phyloP scores from a whole-genome alignment of 2,329 filamentous ascomycete genomes.

The Sordariomycetes sp. region DNA sequence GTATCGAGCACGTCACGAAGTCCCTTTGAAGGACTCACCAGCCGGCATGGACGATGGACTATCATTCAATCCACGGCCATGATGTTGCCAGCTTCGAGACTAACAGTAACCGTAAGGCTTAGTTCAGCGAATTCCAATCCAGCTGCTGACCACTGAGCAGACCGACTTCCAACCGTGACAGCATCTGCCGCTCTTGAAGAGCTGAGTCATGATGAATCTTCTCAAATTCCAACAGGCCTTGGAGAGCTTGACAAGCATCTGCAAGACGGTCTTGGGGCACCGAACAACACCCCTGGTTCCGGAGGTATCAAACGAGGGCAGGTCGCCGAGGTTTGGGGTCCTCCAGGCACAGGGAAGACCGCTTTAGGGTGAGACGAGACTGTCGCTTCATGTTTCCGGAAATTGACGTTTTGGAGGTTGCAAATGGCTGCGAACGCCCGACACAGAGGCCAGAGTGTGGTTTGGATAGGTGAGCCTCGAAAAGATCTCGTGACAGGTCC shows the following conservation, averaged over 20 bases:
- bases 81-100: slow-evolving; percentile 54
- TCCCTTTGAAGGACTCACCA: no score
- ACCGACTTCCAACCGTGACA: slow-evolving; percentile 68
- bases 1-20: no score
- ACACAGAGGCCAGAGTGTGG: slow-evolving; percentile 49
- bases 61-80: slow-evolving; percentile 48
- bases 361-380: slow-evolving; percentile 70
- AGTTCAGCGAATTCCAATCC: slow-evolving; percentile 6
- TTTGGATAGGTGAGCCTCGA: slow-evolving; percentile 69
- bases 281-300: slow-evolving; percentile 7
- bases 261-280: slow-evolving; percentile 6
- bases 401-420: slow-evolving; percentile 42
- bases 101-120: slow-evolving; percentile 36
- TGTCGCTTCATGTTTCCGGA: no score
- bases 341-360: slow-evolving; percentile 79
- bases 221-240: slow-evolving; percentile 48
- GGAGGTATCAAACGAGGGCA: slow-evolving; percentile 66
- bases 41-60: slow-evolving; percentile 36
- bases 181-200: slow-evolving; percentile 63
- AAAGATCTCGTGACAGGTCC: background rate
- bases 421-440: slow-evolving; percentile 60
- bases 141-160: slow-evolving; percentile 26
- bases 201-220: slow-evolving; percentile 39
- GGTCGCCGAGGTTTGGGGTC: slow-evolving; percentile 81
- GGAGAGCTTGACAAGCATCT: slow-evolving; percentile 41